phyloP scores from a whole-genome alignment of 1,284 basidiomycete species.

The Sporisorium reilianum region DNA sequence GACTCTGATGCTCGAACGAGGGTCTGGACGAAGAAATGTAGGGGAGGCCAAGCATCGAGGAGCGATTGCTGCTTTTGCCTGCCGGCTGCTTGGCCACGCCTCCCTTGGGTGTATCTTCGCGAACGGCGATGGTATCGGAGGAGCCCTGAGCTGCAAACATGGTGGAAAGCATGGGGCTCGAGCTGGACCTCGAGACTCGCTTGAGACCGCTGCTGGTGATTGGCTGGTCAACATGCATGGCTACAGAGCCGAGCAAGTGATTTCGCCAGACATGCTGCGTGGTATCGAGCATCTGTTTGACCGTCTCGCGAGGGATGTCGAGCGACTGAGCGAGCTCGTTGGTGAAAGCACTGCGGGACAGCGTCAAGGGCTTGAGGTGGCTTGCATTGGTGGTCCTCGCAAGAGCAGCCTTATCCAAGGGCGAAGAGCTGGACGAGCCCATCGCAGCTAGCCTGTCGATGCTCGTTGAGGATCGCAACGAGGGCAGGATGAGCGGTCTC shows the following conservation, averaged over 20 bases:
- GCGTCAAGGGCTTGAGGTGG: slow-evolving; percentile 16
- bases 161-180: slow-evolving; percentile 34
- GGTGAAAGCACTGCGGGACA: slow-evolving; percentile 24
- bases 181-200: slow-evolving; percentile 20
- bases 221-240: not conserved
- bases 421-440: slow-evolving; percentile 4
- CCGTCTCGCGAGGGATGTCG: slow-evolving; percentile 41
- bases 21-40: slow-evolving; percentile 32
- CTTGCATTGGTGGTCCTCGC: not conserved
- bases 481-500: slow-evolving; percentile 36
- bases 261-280: slow-evolving; percentile 46
- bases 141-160: slow-evolving; percentile 21
- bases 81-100: slow-evolving; percentile 12
- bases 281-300: slow-evolving; percentile 50
- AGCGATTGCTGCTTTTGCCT: slow-evolving; percentile 12
- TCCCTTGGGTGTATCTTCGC: slow-evolving; percentile 17
- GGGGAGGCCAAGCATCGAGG: slow-evolving; percentile 26
- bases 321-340: slow-evolving; percentile 42
- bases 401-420: slow-evolving; percentile 1
- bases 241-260: slow-evolving; percentile 26
- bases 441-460: slow-evolving; percentile 21
- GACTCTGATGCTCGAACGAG: slow-evolving; percentile 29
- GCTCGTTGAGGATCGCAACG: slow-evolving; percentile 24
- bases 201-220: not conserved
- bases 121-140: not conserved